These are phyloP conservation scores for Yamadazyma sp. DNA, from an alignment of 1,139 yeast species.

Conservation along the genomic window DNA sequence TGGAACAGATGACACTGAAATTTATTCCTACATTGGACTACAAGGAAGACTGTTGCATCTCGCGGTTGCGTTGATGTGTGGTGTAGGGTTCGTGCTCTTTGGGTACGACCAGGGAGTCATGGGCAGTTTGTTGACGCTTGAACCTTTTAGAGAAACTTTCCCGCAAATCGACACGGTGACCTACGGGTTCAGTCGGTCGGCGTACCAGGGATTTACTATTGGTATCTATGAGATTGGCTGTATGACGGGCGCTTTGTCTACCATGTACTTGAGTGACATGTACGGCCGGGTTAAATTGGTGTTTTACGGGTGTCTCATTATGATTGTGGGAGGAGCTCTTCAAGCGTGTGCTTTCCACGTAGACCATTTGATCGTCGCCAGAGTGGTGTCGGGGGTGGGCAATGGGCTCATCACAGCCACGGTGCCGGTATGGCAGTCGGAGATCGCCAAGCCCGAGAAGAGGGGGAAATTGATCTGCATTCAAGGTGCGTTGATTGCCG, in stretches of 20 bases:
- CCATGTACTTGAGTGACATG: conserved; percentile 35
- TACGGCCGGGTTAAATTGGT: conserved; percentile 34
- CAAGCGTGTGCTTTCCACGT: conserved; percentile 34
- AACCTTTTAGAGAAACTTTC: conserved; percentile 36
- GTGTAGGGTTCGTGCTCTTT: conserved; percentile 33
- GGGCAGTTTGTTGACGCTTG: conserved; percentile 44
- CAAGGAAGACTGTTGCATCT: conserved; percentile 25
- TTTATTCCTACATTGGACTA: conserved; percentile 24
- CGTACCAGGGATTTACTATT: conserved; percentile 35
- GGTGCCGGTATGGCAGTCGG: conserved; percentile 42
- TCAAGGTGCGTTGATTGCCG: conserved; percentile 38
- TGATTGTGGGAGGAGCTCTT: conserved; percentile 36
- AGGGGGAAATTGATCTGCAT: conserved; percentile 38
- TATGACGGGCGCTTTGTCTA: conserved; percentile 32
- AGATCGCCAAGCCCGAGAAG: conserved; percentile 32
- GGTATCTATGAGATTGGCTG: conserved; percentile 42
- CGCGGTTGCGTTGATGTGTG: conserved; percentile 29
- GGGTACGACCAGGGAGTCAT: conserved; percentile 55
- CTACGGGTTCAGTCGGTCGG: conserved; percentile 22
- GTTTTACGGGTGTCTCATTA: conserved; percentile 31
- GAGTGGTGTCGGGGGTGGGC: conserved; percentile 47
- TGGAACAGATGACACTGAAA: conserved; percentile 14
- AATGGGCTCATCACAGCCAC: conserved; percentile 38
- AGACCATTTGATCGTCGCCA: conserved; percentile 37
- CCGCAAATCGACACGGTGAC: conserved; percentile 30